phyloP scores from a whole-genome alignment of 2,329 filamentous ascomycete species.

The Calonectria pseudoreteaudii region DNA sequence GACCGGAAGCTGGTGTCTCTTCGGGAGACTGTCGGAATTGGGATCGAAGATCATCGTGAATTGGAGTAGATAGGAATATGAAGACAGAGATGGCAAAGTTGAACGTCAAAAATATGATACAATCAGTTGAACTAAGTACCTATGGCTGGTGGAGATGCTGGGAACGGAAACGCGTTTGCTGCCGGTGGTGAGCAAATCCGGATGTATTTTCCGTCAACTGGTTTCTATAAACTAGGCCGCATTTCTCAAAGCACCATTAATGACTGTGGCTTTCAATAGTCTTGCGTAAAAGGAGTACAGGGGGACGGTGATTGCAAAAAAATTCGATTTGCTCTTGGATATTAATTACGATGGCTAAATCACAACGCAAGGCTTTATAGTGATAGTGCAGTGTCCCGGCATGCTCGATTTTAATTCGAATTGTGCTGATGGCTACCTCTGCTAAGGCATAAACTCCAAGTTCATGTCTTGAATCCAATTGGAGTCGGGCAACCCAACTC shows the following conservation, averaged over 20 bases:
- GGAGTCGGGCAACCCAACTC: neutral
- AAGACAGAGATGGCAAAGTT: neutral
- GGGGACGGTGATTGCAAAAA: neutral
- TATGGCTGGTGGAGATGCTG: neutral
- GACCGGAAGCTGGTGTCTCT: neutral
- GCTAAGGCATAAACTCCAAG: neutral
- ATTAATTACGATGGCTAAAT: neutral
- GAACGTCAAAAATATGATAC: neutral
- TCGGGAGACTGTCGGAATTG: neutral
- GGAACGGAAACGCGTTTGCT: neutral
- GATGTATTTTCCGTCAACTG: neutral
- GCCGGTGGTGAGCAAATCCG: neutral
- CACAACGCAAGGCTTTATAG: neutral
- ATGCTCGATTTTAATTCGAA: neutral
- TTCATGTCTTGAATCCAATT: neutral
- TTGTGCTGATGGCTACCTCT: neutral
- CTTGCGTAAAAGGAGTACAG: neutral
- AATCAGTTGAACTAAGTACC: neutral
- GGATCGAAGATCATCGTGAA: neutral
- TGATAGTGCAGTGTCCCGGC: neutral
- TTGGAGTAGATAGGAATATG: neutral
- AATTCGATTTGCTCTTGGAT: neutral
- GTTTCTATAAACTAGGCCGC: neutral
- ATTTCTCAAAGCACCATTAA: neutral
- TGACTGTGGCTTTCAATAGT: neutral